Evolutionary conservation across 1,139 yeast genomes (phyloP).

Genomic region (Sugiyamaella grinbergsii): DNA sequence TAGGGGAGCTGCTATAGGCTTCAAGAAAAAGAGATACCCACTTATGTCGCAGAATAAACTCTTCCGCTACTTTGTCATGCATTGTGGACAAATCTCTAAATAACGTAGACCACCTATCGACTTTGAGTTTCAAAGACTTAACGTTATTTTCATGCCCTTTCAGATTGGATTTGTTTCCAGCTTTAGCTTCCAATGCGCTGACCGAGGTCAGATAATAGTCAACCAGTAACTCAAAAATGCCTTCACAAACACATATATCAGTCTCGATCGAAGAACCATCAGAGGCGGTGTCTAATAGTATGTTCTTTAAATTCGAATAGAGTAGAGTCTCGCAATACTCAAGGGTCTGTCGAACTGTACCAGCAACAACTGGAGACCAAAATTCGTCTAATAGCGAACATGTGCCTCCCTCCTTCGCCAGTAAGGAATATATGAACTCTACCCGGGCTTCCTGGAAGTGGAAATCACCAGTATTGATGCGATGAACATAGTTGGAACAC

Average conservation of each 20-base stretch:
- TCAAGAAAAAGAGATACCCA: slow-evolving; percentile 47
- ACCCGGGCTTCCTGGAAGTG: slow-evolving; percentile 54
- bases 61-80: background rate
- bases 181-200: slow-evolving; percentile 2
- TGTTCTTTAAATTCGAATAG: slow-evolving; percentile 19
- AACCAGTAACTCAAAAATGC: slow-evolving; percentile 59
- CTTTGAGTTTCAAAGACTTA: slow-evolving; percentile 29
- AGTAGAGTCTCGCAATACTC: slow-evolving; percentile 32
- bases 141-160: slow-evolving; percentile 38
- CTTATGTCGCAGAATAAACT: slow-evolving; percentile 37
- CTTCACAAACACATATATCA: slow-evolving; percentile 34
- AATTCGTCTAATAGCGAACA: slow-evolving; percentile 28
- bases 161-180: slow-evolving; percentile 6
- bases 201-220: slow-evolving; percentile 45
- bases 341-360: slow-evolving; percentile 28
- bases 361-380: slow-evolving; percentile 35
- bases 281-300: slow-evolving; percentile 1
- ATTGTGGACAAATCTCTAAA: slow-evolving; percentile 29
- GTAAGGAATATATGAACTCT: slow-evolving; percentile 40
- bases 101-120: slow-evolving; percentile 32
- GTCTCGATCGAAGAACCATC: background rate
- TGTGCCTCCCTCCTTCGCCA: slow-evolving; percentile 33
- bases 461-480: slow-evolving; percentile 40
- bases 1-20: background rate
- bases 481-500: slow-evolving; percentile 37